These are phyloP conservation scores for Maudiozyma saulgeensis DNA, from an alignment of 805 yeast species.

Conservation along the genomic window DNA sequence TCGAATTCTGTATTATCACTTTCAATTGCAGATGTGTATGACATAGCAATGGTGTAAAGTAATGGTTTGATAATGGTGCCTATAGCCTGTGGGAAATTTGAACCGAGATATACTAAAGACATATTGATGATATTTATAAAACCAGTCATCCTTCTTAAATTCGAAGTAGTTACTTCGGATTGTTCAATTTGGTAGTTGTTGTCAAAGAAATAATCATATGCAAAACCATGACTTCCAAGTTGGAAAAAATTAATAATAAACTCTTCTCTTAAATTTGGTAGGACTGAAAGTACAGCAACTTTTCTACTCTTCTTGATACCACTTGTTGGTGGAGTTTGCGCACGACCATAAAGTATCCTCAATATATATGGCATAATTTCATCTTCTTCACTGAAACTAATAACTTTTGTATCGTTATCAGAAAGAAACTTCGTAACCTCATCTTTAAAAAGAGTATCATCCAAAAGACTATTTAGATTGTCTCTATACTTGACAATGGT, in stretches of 20 bases:
- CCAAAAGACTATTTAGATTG: constrained; percentile 62
- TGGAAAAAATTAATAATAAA: constrained; percentile 51
- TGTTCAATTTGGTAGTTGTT: constrained; percentile 16
- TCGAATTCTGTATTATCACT: constrained; percentile 13
- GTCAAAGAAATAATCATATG: constrained; percentile 30
- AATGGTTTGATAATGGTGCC: constrained; percentile 47
- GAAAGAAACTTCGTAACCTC: constrained; percentile 58
- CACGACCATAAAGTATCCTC: constrained; percentile 78
- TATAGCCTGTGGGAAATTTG: constrained; percentile 40
- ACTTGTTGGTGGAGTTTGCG: constrained; percentile 57
- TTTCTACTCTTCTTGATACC: constrained; percentile 68
- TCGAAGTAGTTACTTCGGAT: constrained; percentile 22
- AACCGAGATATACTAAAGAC: constrained; percentile 41
- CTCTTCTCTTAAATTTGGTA: constrained; percentile 46
- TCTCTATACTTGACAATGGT: constrained; percentile 60
- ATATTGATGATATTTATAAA: constrained; percentile 39
- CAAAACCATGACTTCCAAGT: constrained; percentile 50
- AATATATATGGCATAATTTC: constrained; percentile 61
- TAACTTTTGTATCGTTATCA: constrained; percentile 38
- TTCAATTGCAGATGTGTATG: constrained; percentile 37
- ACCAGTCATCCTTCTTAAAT: constrained; percentile 49
- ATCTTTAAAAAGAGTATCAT: constrained; percentile 77
- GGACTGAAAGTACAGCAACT: constrained; percentile 53
- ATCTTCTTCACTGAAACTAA: constrained; percentile 53
- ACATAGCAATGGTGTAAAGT: constrained; percentile 42